Base-by-base conservation (phyloP, 148 eudicot species). In the Rhododendron kiyosumense region DNA sequence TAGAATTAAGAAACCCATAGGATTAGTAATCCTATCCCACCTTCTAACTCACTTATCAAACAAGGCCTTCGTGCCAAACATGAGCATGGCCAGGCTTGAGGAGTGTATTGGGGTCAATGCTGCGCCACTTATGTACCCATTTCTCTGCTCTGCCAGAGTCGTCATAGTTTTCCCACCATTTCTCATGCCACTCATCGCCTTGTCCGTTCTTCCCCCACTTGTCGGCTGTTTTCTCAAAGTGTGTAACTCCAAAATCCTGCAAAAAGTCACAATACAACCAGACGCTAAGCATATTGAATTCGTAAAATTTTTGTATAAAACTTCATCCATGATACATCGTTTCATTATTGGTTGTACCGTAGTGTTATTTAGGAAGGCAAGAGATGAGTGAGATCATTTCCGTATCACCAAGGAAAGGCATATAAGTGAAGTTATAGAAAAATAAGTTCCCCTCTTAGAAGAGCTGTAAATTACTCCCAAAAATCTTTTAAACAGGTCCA, bases 111-210 rank as follows among this genome's bases (percentile, higher is more conserved):
- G 95, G 98, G 87, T 96, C 94, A 76, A 94, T 93, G 87, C 93
- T 96, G 89, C 99, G 94, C 93, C 93, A 95, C 87, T 96, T 96
- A 87, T 96, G 93, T 30, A 98, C 99, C 96, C 98, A 94, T 89
- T 96, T 96, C n/a, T 96, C 99, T 38, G 98, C 93, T 83, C 87
- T 86, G 71, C 99, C 99, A 75, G 95, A 86, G 46, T 93, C 94
- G 88, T 92, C 98, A 78, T 96, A 96, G 57, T 84, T 89, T 86
- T 96, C 99, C 85, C 85, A 91, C 99, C 96, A 95, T 85, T 93
- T 90, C 92, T 95, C 98, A 84, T 94, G 96, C 99, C 98, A 96
- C 84, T 95, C 98, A 3, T 84, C 91, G 6, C 95, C 96, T 83
- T 91, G 87, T 2, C 89, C 92, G 84, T 94, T 96, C 92, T 88